Evolutionary conservation across 192 early-diverging fungal species (phyloP).

Genomic region (Dimargaris verticillata): DNA sequence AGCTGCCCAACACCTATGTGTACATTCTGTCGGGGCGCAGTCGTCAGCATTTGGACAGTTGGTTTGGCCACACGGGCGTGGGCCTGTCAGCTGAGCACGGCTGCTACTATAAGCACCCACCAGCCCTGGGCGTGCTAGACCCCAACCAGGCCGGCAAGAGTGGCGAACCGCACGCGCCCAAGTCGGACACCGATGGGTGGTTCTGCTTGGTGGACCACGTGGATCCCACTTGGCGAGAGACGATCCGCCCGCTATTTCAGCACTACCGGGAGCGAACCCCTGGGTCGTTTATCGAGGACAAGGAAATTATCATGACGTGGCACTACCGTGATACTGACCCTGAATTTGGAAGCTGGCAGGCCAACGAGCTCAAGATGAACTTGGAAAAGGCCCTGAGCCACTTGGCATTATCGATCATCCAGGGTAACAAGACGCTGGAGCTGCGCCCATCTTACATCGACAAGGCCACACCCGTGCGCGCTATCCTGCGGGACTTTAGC

Average conservation of each 20-base stretch:
- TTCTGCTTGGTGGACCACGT: conserved; percentile 72
- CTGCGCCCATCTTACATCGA: conserved; percentile 83
- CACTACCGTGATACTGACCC: conserved; percentile 90
- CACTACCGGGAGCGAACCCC: conserved; percentile 97
- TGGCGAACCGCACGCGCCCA: conserved; percentile 1
- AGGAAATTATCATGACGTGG: conserved; percentile 98
- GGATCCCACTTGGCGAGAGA: conserved; percentile 81
- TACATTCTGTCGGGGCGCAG: conserved; percentile 93
- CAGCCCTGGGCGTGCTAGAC: conserved; percentile 35
- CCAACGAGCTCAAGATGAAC: conserved; percentile 92
- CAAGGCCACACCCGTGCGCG: conserved; percentile 73
- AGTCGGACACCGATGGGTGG: conserved; percentile 42
- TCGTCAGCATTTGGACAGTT: conserved; percentile 71
- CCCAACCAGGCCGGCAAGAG: conserved; percentile 13
- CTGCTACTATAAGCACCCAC: conserved; percentile 91
- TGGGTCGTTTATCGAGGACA: conserved; percentile 94
- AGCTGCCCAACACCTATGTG: conserved; percentile 73
- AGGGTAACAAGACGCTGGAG: conserved; percentile 95
- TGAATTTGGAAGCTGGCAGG: conserved; percentile 95
- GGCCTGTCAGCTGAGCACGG: conserved; percentile 97
- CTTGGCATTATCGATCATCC: conserved; percentile 82
- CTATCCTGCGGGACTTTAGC: conserved; percentile 68
- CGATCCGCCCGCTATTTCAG: conserved; percentile 85
- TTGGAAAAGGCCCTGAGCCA: conserved; percentile 88
- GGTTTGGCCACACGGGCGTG: conserved; percentile 77